Percentiles rank a stretch among this genome's conserved stretches.
phyloP scores from a whole-genome alignment of 108 stramenopile species.

The Aurantiochytrium sp. region DNA sequence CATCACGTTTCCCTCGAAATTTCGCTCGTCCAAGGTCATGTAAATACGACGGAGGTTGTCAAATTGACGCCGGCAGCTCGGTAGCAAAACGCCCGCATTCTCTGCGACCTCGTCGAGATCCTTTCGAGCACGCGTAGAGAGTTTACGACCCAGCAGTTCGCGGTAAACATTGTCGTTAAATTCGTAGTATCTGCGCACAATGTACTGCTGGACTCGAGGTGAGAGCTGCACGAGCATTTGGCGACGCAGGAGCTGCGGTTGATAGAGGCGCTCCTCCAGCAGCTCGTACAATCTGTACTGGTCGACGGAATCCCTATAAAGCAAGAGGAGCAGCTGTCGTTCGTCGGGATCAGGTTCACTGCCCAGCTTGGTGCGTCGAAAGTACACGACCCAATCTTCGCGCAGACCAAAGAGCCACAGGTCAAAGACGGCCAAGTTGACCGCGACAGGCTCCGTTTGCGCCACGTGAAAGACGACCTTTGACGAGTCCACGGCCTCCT shows the following conservation, averaged over 20 bases:
- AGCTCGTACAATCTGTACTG: conserved; percentile 15
- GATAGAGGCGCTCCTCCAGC: neutral
- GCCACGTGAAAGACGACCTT: neutral
- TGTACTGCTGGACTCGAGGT: neutral
- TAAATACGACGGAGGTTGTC: conserved; percentile 21
- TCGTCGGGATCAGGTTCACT: neutral
- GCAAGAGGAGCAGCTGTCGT: neutral
- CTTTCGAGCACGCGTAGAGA: conserved; percentile 13
- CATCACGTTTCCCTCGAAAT: neutral
- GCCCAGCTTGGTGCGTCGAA: neutral
- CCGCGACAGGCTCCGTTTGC: neutral
- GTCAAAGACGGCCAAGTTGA: neutral
- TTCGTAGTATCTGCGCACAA: conserved; percentile 1
- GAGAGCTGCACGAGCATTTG: neutral
- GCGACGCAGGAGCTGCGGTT: conserved; percentile 4
- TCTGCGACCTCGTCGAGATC: conserved; percentile 23
- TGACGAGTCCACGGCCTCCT: neutral
- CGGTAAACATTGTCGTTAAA: conserved; percentile 6
- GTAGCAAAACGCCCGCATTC: neutral
- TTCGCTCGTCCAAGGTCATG: neutral
- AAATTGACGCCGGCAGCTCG: conserved; percentile 8
- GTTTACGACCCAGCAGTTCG: conserved; percentile 3
- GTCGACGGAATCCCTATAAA: neutral
- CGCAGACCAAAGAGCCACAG: neutral
- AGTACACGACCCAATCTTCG: neutral